A percentile compares a stretch with the other conserved stretches of the same genome.
phyloP scores from a whole-genome alignment of 768 basidiomycete species.

The Kwoniella heveanensis region DNA sequence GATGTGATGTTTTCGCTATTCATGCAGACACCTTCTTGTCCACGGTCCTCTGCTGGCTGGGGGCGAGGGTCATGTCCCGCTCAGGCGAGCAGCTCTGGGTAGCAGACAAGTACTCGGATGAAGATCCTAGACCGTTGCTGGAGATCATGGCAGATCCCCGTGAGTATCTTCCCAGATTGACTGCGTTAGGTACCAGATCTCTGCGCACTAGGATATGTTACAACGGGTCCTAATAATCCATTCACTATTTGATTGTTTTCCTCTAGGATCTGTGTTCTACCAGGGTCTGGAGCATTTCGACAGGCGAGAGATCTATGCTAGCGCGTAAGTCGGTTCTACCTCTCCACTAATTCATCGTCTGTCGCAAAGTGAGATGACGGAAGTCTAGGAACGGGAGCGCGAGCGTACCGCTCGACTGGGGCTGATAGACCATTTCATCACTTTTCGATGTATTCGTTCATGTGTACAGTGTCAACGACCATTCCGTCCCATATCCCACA shows the following conservation, averaged over 20 bases:
- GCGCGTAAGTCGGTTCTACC: conserved; percentile 35
- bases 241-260: too few relatives aligned
- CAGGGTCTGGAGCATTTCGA: conserved; percentile 33
- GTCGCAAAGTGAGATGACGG: too few relatives aligned
- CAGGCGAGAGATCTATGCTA: conserved; percentile 36
- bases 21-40: conserved; percentile 39
- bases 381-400: too few relatives aligned
- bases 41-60: conserved; percentile 28
- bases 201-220: too few relatives aligned
- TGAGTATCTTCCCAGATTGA: conserved; percentile 11
- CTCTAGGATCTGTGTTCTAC: conserved; percentile 29
- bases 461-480: conserved; percentile 29
- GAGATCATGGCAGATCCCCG: conserved; percentile 49
- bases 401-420: too few relatives aligned
- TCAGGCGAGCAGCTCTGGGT: conserved; percentile 45
- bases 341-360: background rate
- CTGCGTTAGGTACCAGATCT: too few relatives aligned
- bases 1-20: background rate
- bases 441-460: too few relatives aligned
- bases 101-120: conserved; percentile 34
- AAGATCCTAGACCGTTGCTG: conserved; percentile 41
- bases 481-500: conserved; percentile 45
- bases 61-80: conserved; percentile 34
- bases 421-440: too few relatives aligned
- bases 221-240: too few relatives aligned